A percentile compares a stretch with the other conserved stretches of the same genome.
Evolutionary conservation across 2,329 filamentous ascomycete species (phyloP).

Genomic region (Beauveria australis): DNA sequence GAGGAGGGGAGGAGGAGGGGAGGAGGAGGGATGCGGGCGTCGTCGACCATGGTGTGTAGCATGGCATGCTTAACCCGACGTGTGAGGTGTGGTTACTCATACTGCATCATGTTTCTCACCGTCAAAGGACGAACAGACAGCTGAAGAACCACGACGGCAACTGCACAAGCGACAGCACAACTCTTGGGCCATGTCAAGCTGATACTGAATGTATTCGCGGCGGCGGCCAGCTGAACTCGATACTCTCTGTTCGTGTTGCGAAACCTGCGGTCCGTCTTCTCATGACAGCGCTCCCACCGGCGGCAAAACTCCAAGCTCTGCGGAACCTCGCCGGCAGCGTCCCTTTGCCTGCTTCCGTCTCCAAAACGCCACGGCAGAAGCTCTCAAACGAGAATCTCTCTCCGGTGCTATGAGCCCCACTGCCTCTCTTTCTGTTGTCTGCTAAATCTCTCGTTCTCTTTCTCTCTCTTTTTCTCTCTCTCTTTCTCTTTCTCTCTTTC

Average conservation of each 20-base stretch:
- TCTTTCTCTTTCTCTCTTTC: neutral
- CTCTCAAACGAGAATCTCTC: slow-evolving; percentile 10
- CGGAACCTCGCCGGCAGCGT: slow-evolving; percentile 5
- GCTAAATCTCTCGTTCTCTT: neutral
- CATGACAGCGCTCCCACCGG: neutral
- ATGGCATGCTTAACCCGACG: neutral
- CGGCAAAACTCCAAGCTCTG: neutral
- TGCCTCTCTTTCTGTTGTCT: neutral
- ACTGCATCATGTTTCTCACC: neutral
- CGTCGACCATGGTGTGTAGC: neutral
- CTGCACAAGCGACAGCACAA: neutral
- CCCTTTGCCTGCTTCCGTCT: neutral
- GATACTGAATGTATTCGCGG: neutral
- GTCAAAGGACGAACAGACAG: neutral
- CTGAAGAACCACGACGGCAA: neutral
- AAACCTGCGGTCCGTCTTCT: neutral
- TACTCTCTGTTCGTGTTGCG: neutral
- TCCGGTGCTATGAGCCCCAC: slow-evolving; percentile 10
- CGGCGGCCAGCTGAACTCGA: neutral
- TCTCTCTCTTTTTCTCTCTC: neutral
- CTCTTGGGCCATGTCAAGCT: neutral
- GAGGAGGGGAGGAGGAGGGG: no score
- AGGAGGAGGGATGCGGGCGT: neutral
- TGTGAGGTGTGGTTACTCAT: slow-evolving; percentile 1
- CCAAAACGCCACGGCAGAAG: slow-evolving; percentile 11